phyloP scores from a whole-genome alignment of 2,329 filamentous ascomycete species.

The Trichophyton schoenleinii region DNA sequence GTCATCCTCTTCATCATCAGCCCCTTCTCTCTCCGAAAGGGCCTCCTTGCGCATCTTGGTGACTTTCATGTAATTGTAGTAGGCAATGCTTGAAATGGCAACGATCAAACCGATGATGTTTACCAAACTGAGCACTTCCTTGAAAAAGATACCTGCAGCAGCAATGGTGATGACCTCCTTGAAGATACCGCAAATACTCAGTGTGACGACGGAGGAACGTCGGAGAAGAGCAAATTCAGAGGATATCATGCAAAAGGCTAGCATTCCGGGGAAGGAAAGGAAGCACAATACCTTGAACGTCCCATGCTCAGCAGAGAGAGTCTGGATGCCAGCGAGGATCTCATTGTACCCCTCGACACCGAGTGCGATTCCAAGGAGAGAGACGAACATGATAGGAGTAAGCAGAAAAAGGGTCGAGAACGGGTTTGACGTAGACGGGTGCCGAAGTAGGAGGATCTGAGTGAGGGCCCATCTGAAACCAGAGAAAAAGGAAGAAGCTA shows the following conservation, averaged over 20 bases:
- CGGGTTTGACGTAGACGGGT: conserved; percentile 88
- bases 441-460: conserved; percentile 84
- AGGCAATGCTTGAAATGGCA: conserved; percentile 72
- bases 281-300: conserved; percentile 53
- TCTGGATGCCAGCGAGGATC: conserved; percentile 52
- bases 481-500: conserved; percentile 85
- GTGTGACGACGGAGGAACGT: conserved; percentile 86
- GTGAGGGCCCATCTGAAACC: conserved; percentile 98
- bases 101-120: conserved; percentile 80
- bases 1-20: neutral
- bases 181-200: conserved; percentile 95
- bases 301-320: conserved; percentile 57
- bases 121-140: conserved; percentile 73
- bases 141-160: conserved; percentile 74
- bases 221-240: conserved; percentile 92
- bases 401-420: conserved; percentile 96
- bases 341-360: conserved; percentile 68
- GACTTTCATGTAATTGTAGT: conserved; percentile 94
- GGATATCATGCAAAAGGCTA: conserved; percentile 93
- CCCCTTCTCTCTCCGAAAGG: conserved; percentile 24
- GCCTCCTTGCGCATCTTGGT: conserved; percentile 75
- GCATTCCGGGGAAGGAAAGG: conserved; percentile 74
- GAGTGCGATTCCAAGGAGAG: conserved; percentile 65
- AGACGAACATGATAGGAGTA: conserved; percentile 90
- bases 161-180: conserved; percentile 96